Conservation (phyloP, 2,329 filamentous ascomycete genomes). For the Colletotrichum viniferum region DNA sequence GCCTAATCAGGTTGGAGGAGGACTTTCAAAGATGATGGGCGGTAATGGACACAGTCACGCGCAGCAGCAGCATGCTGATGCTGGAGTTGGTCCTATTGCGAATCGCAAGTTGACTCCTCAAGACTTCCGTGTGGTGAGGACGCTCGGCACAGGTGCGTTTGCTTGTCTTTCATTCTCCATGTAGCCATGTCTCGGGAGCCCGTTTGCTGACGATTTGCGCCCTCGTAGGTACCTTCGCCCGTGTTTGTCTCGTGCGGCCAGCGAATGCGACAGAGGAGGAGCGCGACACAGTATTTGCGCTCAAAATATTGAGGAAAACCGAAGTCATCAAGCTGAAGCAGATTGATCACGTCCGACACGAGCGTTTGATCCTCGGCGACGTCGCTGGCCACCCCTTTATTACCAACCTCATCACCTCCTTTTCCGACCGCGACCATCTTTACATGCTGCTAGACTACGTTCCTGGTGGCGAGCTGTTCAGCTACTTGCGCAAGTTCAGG, state of each 20-base stretch:
- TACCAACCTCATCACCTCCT: slow-evolving; percentile 77
- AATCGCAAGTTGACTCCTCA: slow-evolving; percentile 38
- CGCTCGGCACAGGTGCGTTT: slow-evolving; percentile 72
- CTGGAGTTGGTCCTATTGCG: slow-evolving; percentile 17
- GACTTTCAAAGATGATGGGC: slow-evolving; percentile 19
- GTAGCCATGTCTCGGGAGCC: not conserved
- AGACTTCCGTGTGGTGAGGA: slow-evolving; percentile 77
- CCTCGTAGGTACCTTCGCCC: slow-evolving; percentile 73
- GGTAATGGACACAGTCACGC: not conserved
- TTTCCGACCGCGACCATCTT: slow-evolving; percentile 78
- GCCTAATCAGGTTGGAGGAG: slow-evolving; percentile 14
- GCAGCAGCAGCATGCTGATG: slow-evolving; percentile 11
- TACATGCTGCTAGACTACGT: slow-evolving; percentile 87
- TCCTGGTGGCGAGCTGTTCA: slow-evolving; percentile 84
- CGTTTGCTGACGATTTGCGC: slow-evolving; percentile 7
- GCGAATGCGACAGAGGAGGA: slow-evolving; percentile 57
- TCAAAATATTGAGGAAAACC: slow-evolving; percentile 78
- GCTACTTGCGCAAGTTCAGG: slow-evolving; percentile 76
- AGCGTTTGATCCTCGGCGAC: slow-evolving; percentile 77
- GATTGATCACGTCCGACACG: slow-evolving; percentile 84
- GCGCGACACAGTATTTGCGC: slow-evolving; percentile 72
- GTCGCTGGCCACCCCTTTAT: slow-evolving; percentile 85
- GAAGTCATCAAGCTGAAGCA: slow-evolving; percentile 84
- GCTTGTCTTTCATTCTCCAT: not conserved
- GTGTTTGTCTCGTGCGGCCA: slow-evolving; percentile 78